Conservation (phyloP, 306 rosid genomes). For the Morella rubra region DNA sequence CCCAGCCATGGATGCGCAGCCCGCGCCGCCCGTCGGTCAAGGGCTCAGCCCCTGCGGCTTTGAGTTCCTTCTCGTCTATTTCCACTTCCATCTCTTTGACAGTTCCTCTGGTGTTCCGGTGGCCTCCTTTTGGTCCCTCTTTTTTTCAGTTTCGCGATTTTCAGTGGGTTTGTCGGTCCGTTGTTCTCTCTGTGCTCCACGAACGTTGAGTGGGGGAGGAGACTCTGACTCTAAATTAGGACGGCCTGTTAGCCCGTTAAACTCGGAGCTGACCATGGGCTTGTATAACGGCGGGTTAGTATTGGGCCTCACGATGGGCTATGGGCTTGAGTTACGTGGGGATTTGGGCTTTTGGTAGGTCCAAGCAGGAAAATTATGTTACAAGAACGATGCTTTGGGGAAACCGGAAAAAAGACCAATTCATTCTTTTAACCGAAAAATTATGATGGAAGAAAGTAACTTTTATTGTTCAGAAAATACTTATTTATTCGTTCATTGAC, state of each 20-base stretch:
- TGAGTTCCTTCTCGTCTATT: constrained; percentile 66
- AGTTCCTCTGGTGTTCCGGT: neutral
- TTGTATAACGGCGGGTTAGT: neutral
- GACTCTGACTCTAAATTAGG: neutral
- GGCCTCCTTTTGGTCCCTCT: no score
- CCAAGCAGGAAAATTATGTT: no score
- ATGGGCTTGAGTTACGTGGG: neutral
- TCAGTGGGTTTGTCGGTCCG: no score
- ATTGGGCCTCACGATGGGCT: neutral
- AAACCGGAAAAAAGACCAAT: no score
- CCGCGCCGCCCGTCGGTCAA: constrained; percentile 65
- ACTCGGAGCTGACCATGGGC: neutral
- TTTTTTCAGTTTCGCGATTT: no score
- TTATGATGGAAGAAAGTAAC: no score
- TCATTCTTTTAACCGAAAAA: no score
- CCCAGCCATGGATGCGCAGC: constrained; percentile 80
- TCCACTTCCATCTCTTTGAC: constrained; percentile 58
- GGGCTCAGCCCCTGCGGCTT: constrained; percentile 82
- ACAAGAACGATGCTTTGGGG: no score
- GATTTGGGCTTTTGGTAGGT: neutral
- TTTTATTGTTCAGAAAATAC: no score
- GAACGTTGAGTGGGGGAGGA: neutral
- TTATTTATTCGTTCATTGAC: no score
- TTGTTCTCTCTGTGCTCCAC: neutral
- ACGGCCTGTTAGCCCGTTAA: neutral